phyloP scores from a whole-genome alignment of 2,329 filamentous ascomycete species.

The Cercospora nicotianae region DNA sequence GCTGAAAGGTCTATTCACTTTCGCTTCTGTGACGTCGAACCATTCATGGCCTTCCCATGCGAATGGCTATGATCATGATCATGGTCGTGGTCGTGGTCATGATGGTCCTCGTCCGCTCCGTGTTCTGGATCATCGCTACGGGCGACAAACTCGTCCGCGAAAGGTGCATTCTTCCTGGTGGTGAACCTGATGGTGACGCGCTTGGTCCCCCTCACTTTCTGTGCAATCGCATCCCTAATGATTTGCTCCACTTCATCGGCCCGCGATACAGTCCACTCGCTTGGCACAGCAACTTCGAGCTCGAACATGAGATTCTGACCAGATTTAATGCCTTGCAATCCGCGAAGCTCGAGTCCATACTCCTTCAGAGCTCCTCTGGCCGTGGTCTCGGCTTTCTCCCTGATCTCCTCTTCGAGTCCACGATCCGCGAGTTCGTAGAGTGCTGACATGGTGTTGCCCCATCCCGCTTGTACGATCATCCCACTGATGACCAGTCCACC shows the following conservation, averaged over 20 bases:
- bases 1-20: slow-evolving; percentile 17
- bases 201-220: slow-evolving; percentile 78
- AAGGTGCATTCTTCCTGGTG: slow-evolving; percentile 52
- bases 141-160: slow-evolving; percentile 67
- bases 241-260: slow-evolving; percentile 69
- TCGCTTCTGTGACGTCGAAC: slow-evolving; percentile 19
- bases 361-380: slow-evolving; percentile 49
- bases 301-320: slow-evolving; percentile 96
- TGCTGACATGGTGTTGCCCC: slow-evolving; percentile 77
- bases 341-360: slow-evolving; percentile 63
- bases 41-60: slow-evolving; percentile 21
- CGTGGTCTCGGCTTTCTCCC: slow-evolving; percentile 62
- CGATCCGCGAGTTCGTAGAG: slow-evolving; percentile 89
- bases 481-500: slow-evolving; percentile 89
- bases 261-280: slow-evolving; percentile 71
- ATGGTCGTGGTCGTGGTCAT: slow-evolving; percentile 32
- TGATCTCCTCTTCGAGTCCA: slow-evolving; percentile 81
- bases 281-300: slow-evolving; percentile 78
- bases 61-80: slow-evolving; percentile 29
- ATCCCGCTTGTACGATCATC: slow-evolving; percentile 89
- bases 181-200: slow-evolving; percentile 81
- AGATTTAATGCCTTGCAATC: slow-evolving; percentile 87
- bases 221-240: slow-evolving; percentile 70
- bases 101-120: slow-evolving; percentile 26
- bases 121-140: slow-evolving; percentile 16